Evolutionary conservation across 768 basidiomycete genomes (phyloP).

Genomic region (Termitomyces sp.): DNA sequence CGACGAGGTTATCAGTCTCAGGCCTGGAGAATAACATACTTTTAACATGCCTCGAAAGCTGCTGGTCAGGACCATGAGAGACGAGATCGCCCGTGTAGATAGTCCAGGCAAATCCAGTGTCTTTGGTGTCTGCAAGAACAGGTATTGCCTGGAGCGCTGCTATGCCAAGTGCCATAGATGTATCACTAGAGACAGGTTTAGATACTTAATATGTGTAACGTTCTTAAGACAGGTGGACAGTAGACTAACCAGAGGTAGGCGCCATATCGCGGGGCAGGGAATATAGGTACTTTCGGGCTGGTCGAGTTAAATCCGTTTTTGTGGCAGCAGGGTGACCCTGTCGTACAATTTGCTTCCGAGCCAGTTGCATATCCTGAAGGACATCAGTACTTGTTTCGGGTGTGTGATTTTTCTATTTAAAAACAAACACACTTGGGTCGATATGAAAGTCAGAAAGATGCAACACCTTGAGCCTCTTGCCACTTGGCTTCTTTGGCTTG

Average conservation of each 20-base stretch:
- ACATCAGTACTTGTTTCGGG: not conserved
- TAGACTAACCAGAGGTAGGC: constrained; percentile 49
- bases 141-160: constrained; percentile 69
- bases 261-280: constrained; percentile 69
- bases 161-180: constrained; percentile 56
- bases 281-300: constrained; percentile 47
- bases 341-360: constrained; percentile 66
- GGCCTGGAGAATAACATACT: not conserved
- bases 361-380: constrained; percentile 60
- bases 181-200: constrained; percentile 42
- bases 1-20: not conserved
- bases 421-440: constrained; percentile 54
- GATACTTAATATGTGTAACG: not conserved
- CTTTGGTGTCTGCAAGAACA: constrained; percentile 54
- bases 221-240: not conserved
- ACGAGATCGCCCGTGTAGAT: constrained; percentile 77
- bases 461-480: constrained; percentile 65
- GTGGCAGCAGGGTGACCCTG: constrained; percentile 60
- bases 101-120: constrained; percentile 60
- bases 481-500: constrained; percentile 53
- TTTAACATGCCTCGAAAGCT: constrained; percentile 50
- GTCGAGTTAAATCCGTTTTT: constrained; percentile 42
- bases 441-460: constrained; percentile 77
- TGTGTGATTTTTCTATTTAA: not conserved
- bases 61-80: constrained; percentile 65